phyloP scores from a whole-genome alignment of 2,329 filamentous ascomycete genomes.

The Colletotrichum gloeosporioides region DNA sequence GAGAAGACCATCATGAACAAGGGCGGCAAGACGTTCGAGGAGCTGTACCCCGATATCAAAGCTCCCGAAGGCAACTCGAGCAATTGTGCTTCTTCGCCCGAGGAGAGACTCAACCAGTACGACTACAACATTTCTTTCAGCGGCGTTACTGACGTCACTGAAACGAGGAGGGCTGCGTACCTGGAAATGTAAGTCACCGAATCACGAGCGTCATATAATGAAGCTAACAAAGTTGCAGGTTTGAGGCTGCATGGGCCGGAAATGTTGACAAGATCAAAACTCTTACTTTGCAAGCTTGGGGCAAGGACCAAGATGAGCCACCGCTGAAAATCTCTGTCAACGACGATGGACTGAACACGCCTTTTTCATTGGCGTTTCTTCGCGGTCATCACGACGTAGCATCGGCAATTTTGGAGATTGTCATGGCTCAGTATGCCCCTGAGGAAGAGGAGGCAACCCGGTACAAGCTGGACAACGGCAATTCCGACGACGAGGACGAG shows the following conservation, averaged over 20 bases:
- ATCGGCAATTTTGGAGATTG: conserved; percentile 72
- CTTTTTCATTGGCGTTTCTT: conserved; percentile 73
- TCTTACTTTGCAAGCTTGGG: conserved; percentile 67
- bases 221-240: conserved; percentile 45
- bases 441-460: conserved; percentile 55
- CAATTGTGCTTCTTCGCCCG: background rate
- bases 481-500: conserved; percentile 40
- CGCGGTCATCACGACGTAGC: conserved; percentile 70
- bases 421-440: conserved; percentile 70
- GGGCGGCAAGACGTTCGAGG: conserved; percentile 70
- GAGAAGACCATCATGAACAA: conserved; percentile 59
- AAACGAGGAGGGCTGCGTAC: conserved; percentile 63
- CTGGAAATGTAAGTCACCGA: conserved; percentile 59
- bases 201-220: background rate
- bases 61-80: conserved; percentile 15
- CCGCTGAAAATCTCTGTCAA: conserved; percentile 69
- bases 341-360: conserved; percentile 57
- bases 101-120: conserved; percentile 44
- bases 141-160: conserved; percentile 59
- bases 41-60: conserved; percentile 64
- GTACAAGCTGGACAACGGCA: conserved; percentile 49
- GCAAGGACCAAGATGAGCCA: conserved; percentile 53
- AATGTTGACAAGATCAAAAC: conserved; percentile 70
- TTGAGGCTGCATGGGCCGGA: conserved; percentile 77
- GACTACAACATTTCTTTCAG: conserved; percentile 56